A percentile compares a stretch with the other conserved stretches of the same genome.
phyloP scores from a whole-genome alignment of 2,329 filamentous ascomycete species.

The Metarhizium humberi region DNA sequence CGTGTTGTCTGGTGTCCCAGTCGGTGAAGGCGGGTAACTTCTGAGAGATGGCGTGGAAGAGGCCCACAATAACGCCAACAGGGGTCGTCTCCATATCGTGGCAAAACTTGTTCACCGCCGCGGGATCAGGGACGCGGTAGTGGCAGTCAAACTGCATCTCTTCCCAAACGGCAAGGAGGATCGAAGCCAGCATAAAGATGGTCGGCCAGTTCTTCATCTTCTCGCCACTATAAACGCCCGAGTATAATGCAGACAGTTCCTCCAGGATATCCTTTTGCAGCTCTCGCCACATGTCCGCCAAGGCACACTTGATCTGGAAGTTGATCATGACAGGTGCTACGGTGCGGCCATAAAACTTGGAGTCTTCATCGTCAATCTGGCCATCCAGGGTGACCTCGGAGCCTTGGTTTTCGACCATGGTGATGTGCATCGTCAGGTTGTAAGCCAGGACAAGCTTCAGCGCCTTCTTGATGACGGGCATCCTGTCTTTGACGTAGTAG shows the following conservation, averaged over 20 bases:
- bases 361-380: constrained; percentile 76
- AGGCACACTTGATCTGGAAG: constrained; percentile 96
- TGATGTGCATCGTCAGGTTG: constrained; percentile 90
- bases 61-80: constrained; percentile 88
- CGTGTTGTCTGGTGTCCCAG: constrained; percentile 89
- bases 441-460: constrained; percentile 92
- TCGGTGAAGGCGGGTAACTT: constrained; percentile 88
- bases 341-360: constrained; percentile 82
- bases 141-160: constrained; percentile 99
- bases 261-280: constrained; percentile 93
- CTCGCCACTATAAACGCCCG: constrained; percentile 95
- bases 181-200: constrained; percentile 93
- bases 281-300: constrained; percentile 97
- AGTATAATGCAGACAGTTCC: constrained; percentile 86
- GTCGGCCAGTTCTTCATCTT: constrained; percentile 98
- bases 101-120: constrained; percentile 88
- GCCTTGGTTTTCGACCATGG: constrained; percentile 82
- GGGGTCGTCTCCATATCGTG: constrained; percentile 93
- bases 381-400: constrained; percentile 71
- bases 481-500: constrained; percentile 81
- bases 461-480: constrained; percentile 86
- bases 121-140: constrained; percentile 80
- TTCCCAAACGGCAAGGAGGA: constrained; percentile 91
- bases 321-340: constrained; percentile 98
- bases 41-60: constrained; percentile 97